Conservation (phyloP, 306 rosid species). For the Dryas drummondii region DNA sequence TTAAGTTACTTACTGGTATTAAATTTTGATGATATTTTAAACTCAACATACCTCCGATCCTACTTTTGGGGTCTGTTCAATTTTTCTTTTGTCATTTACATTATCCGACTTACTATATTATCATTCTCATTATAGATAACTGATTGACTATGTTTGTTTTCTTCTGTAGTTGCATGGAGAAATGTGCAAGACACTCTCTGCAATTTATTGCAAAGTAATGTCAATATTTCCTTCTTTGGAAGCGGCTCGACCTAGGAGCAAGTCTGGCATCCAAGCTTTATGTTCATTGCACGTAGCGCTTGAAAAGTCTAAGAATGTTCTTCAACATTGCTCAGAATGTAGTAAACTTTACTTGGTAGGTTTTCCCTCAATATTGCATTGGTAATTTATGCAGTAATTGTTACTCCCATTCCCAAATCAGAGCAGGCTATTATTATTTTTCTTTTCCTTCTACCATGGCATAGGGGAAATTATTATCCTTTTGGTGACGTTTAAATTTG, state of each 20-base stretch:
- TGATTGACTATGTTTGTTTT: constrained; percentile 22
- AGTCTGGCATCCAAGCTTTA: constrained; percentile 89
- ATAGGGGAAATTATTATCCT: not conserved
- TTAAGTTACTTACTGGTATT: not conserved
- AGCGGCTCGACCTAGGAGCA: constrained; percentile 97
- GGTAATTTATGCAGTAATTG: not conserved
- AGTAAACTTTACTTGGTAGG: constrained; percentile 96
- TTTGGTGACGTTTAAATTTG: not conserved
- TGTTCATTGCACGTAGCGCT: constrained; percentile 92
- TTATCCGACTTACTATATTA: too few species aligned
- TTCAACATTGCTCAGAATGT: constrained; percentile 84
- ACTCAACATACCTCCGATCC: not conserved
- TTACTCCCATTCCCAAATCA: not conserved
- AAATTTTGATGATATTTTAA: too few species aligned
- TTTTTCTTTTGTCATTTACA: too few species aligned
- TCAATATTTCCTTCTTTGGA: constrained; percentile 87
- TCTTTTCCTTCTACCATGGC: not conserved
- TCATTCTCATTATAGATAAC: not conserved
- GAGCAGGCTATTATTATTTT: not conserved
- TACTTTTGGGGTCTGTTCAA: too few species aligned
- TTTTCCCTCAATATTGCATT: constrained; percentile 17
- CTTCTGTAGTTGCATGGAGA: constrained; percentile 79
- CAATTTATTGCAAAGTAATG: constrained; percentile 71
- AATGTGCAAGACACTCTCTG: constrained; percentile 86
- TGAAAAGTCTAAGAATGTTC: constrained; percentile 87